Evolutionary conservation across 148 eudicot genomes (phyloP), one percentile per base, ranked within the genome.

Genomic region (Mesembryanthemum crystallinum): DNA sequence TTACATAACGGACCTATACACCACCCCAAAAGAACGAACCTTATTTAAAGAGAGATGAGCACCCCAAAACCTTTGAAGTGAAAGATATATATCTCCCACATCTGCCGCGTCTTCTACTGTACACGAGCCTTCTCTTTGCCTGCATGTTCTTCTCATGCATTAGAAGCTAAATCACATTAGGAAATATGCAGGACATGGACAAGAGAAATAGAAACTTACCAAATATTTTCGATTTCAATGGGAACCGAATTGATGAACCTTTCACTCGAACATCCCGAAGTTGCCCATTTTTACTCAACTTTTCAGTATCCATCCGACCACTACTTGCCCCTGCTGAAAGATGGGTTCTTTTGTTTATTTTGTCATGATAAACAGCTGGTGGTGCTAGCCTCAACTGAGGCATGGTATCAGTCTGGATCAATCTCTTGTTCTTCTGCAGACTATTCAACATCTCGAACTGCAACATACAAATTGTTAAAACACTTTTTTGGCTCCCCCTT

Each of bases 381-480:
- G 98, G 98, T 58, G 98, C 97, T 83, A 94, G 95, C 87, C 91
- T 90, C 86, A 94, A 66, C 75, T 78, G 94, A 51, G 96, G 91
- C 83, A 85, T 73, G 69, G 80, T 88, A 72, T 94, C 97, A 43
- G 80, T 83, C 74, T 86, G 89, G 21, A 83, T 77, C 73, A 78
- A 57, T 63, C 83, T 85, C 82, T 87, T 84, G 73, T 88, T 88
- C 78, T 83, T 90, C 82, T 87, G 85, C 75, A 94, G 96, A 82
- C 85, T 94, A 67, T 81, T 73, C 84, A 94, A 79, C 71, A 92
- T 88, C 65, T 92, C 97, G 84, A 88, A 94, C 98, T 94, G 93
- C 80, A 78, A 61, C 69, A 80, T 63, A 59, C 79, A 85, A 73
- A 35, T 35, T 29, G 29, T 23, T 65, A 70, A 59, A 18, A 68